Base-by-base conservation (phyloP, 1,284 basidiomycete genomes). In the Ustilago bromivora region DNA sequence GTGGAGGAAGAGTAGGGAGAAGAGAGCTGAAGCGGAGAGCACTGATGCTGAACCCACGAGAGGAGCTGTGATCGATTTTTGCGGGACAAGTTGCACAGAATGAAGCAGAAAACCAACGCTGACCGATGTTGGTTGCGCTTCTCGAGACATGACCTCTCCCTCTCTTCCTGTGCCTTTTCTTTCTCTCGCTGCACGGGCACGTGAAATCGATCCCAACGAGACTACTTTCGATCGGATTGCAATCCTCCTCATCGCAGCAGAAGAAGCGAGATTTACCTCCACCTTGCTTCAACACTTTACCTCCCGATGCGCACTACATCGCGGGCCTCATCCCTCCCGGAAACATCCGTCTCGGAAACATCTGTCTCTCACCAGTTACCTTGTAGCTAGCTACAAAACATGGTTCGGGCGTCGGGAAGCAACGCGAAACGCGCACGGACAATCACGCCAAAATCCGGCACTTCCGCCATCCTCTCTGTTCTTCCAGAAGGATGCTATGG, bases 401-500 rank as follows among this genome's bases (percentile, higher is more conserved):
- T 59, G 57, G 47, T 43, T 36, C 28, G 54, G 17, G 32, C 67
- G 38, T 66, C 69, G 69, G 69, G 55, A 40, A 35, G 31, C 41
- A 71, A 61, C 69, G 69, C 66, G 62, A 61, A 71, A 68, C n/a
- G 19, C 11, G 28, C 49, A 47, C 62, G 59, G 59, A 65, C 58
- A 65, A 58, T 66, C 63, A 66, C 63, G 59, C 38, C 59, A 65
- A 71, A 65, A 61, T 47, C 68, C 68, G 68, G 52, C 57, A 71
- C 62, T 52, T 71, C 68, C 68, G 68, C 62, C 51, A 40, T n/a
- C 8, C 19, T 46, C n/a, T 46, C n/a, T 19, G 7, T 19, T 19
- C 6, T 10, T 46, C 7, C n/a, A 46, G 19, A 19, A 19, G 43
- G 43, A 46, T 19, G 43, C 43, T 46, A 19, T 19, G 43, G 43